phyloP scores from a whole-genome alignment of 2,329 filamentous ascomycete genomes.

The Pezicula neosporulosa region DNA sequence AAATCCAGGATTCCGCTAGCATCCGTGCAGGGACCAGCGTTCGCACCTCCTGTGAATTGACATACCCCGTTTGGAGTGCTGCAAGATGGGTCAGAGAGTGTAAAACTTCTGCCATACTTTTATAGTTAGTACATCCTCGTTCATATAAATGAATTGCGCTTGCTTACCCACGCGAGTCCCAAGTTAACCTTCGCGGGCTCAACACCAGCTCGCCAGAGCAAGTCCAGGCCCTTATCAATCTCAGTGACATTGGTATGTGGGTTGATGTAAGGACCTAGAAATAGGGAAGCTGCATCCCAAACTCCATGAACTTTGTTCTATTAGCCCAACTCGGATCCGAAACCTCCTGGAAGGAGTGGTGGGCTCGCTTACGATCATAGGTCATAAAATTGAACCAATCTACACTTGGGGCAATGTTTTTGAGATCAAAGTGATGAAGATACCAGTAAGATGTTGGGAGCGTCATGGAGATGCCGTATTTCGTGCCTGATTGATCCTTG shows the following conservation, averaged over 20 bases:
- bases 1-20: conserved; percentile 29
- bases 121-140: not conserved
- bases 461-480: conserved; percentile 33
- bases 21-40: conserved; percentile 23
- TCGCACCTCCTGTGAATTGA: conserved; percentile 15
- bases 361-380: conserved; percentile 13
- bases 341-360: too few relatives aligned
- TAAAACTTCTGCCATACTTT: conserved; percentile 40
- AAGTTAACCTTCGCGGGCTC: conserved; percentile 37
- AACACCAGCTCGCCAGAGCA: conserved; percentile 36
- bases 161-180: conserved; percentile 32
- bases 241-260: conserved; percentile 39
- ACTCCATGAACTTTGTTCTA: conserved; percentile 20
- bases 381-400: conserved; percentile 29
- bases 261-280: conserved; percentile 26
- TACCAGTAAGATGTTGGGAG: conserved; percentile 31
- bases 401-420: conserved; percentile 10
- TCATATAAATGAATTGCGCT: not conserved
- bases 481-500: not conserved
- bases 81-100: conserved; percentile 14
- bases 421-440: conserved; percentile 27
- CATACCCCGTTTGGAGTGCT: conserved; percentile 20
- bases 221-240: conserved; percentile 26
- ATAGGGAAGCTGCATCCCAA: conserved; percentile 25
- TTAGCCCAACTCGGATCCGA: too few relatives aligned